Percentiles rank a stretch among this genome's conserved stretches.
Evolutionary conservation across 768 basidiomycete species (phyloP).

Genomic region (Russula virescens): DNA sequence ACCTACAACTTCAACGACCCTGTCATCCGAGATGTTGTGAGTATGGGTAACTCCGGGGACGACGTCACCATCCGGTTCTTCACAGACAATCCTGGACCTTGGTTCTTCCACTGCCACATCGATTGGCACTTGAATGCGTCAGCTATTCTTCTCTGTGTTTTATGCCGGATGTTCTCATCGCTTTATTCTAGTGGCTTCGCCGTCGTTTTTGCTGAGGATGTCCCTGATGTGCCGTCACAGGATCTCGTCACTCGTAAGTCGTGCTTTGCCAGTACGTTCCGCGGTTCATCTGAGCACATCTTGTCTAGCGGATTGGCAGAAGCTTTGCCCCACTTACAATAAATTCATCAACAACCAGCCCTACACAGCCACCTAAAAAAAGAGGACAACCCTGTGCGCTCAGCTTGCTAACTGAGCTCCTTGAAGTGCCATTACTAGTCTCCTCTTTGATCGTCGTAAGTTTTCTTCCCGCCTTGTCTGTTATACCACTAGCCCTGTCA

Average conservation of each 20-base stretch:
- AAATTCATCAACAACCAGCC: not conserved
- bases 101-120: conserved; percentile 14
- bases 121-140: conserved; percentile 21
- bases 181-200: conserved; percentile 11
- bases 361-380: too few species aligned
- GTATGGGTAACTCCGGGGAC: conserved; percentile 8
- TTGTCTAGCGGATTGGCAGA: conserved; percentile 4
- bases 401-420: too few species aligned
- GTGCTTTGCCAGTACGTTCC: not conserved
- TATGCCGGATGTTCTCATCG: not conserved
- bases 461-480: not conserved
- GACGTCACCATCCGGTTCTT: conserved; percentile 27
- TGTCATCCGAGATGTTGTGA: conserved; percentile 23
- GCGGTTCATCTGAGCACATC: not conserved
- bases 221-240: not conserved
- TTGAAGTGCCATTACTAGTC: too few species aligned
- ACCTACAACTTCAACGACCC: conserved; percentile 24
- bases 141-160: not conserved
- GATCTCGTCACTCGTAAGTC: not conserved
- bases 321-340: conserved; percentile 3
- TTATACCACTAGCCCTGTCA: not conserved
- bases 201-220: conserved; percentile 18
- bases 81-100: conserved; percentile 26
- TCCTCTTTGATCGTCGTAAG: too few species aligned
- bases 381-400: too few species aligned